Percentiles rank a stretch among this genome's conserved stretches.
phyloP scores from a whole-genome alignment of 495 filamentous ascomycete genomes.

The Durotheca rogersii region DNA sequence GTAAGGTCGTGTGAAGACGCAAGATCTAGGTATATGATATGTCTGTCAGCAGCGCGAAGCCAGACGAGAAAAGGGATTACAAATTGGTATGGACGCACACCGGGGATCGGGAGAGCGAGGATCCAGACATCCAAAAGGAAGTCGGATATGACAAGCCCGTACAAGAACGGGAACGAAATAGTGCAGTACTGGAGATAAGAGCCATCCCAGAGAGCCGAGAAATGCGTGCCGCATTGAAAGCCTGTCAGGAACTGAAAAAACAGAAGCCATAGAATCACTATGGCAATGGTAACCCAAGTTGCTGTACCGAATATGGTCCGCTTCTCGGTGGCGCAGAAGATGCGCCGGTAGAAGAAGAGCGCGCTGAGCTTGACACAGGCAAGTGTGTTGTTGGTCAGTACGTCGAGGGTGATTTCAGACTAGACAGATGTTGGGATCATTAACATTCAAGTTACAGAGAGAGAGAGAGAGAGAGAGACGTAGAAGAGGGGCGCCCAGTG shows the following conservation, averaged over 20 bases:
- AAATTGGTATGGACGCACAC: no score
- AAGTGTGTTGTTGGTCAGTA: constrained; percentile 15
- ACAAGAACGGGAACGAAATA: constrained; percentile 17
- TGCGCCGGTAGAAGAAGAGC: constrained; percentile 26
- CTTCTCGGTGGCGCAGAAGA: constrained; percentile 12
- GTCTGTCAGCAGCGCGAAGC: background rate
- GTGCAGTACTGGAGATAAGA: constrained; percentile 12
- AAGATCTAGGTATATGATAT: no score
- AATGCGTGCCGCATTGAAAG: constrained; percentile 27
- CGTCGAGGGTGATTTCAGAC: constrained; percentile 13
- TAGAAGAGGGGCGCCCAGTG: background rate
- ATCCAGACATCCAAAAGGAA: constrained; percentile 24
- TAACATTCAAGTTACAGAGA: background rate
- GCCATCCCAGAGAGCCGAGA: constrained; percentile 21
- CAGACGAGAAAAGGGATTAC: background rate
- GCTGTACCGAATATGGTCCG: background rate
- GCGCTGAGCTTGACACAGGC: constrained; percentile 21
- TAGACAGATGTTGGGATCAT: background rate
- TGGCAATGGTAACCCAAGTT: constrained; percentile 3
- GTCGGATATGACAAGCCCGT: constrained; percentile 15
- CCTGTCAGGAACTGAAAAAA: constrained; percentile 20
- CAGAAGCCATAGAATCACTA: constrained; percentile 13
- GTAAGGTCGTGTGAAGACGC: constrained; percentile 1
- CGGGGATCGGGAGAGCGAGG: constrained; percentile 4
- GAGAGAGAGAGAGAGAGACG: no score